These are phyloP conservation scores for Musa itinerans DNA, from an alignment of 176 grass and related monocot species.

Conservation along the genomic window DNA sequence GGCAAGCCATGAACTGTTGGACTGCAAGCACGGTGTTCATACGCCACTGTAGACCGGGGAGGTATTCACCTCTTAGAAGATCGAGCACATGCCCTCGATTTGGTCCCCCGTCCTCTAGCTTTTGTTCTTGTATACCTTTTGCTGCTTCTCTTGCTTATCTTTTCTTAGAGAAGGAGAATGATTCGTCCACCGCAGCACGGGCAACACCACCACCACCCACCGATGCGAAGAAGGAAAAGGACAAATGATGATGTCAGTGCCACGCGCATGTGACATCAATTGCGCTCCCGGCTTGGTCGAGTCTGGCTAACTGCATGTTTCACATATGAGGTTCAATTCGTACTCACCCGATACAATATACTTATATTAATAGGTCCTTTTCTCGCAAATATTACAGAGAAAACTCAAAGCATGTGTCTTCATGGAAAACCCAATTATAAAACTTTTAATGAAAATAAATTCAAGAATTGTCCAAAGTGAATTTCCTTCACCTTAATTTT, in stretches of 20 bases:
- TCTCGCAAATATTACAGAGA: too few relatives aligned
- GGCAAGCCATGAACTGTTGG: not conserved
- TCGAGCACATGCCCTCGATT: not conserved
- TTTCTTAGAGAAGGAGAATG: not conserved
- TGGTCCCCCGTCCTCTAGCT: not conserved
- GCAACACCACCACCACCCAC: not conserved
- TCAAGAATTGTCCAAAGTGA: too few relatives aligned
- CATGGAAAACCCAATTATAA: too few relatives aligned
- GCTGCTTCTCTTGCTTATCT: not conserved
- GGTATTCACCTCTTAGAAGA: not conserved
- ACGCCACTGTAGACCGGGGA: not conserved
- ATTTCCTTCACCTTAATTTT: too few relatives aligned
- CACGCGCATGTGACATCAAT: not conserved
- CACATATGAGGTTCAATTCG: too few relatives aligned
- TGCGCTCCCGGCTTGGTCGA: too few relatives aligned
- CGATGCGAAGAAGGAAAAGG: not conserved
- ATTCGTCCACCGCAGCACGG: not conserved
- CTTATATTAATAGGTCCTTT: too few relatives aligned
- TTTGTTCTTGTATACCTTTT: not conserved
- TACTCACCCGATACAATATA: too few relatives aligned
- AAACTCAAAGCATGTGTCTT: too few relatives aligned
- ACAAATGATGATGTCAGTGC: conserved; percentile 4
- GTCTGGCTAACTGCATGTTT: too few relatives aligned
- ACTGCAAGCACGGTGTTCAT: not conserved
- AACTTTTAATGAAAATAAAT: too few relatives aligned